Percentiles rank a stretch among this genome's conserved stretches.
Evolutionary conservation across 306 rosid genomes (phyloP).

Genomic region (Cicer bijugum): DNA sequence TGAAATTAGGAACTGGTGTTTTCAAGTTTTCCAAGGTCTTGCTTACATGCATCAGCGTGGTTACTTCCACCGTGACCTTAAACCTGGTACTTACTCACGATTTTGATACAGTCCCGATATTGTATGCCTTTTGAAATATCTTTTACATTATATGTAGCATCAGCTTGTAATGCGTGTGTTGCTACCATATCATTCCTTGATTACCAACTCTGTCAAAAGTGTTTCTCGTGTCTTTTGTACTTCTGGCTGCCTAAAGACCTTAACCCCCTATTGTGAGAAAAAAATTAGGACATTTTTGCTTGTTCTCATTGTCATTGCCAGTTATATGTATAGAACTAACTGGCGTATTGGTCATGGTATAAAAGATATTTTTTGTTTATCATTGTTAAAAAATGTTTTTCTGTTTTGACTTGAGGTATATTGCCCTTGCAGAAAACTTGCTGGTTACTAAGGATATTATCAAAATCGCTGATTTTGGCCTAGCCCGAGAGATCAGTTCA

Average conservation of each 20-base stretch:
- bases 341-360: neutral
- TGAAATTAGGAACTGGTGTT: conserved; percentile 91
- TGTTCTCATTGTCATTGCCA: neutral
- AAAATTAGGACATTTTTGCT: neutral
- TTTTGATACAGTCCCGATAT: conserved; percentile 34
- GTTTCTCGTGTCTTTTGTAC: neutral
- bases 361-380: neutral
- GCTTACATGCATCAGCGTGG: conserved; percentile 98
- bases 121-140: neutral
- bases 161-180: conserved; percentile 12
- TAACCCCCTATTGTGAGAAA: neutral
- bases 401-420: conserved; percentile 13
- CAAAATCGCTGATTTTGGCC: conserved; percentile 96
- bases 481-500: conserved; percentile 86
- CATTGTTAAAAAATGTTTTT: conserved; percentile 1
- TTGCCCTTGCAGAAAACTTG: conserved; percentile 71
- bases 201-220: neutral
- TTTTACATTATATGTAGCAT: neutral
- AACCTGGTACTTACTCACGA: conserved; percentile 76
- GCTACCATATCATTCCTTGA: conserved; percentile 6
- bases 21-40: conserved; percentile 98
- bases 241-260: conserved; percentile 12
- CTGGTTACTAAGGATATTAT: conserved; percentile 78
- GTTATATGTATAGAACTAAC: neutral
- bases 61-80: conserved; percentile 97